Conservation (phyloP, 192 early-diverging fungal species). For the Spizellomyces sp. region DNA sequence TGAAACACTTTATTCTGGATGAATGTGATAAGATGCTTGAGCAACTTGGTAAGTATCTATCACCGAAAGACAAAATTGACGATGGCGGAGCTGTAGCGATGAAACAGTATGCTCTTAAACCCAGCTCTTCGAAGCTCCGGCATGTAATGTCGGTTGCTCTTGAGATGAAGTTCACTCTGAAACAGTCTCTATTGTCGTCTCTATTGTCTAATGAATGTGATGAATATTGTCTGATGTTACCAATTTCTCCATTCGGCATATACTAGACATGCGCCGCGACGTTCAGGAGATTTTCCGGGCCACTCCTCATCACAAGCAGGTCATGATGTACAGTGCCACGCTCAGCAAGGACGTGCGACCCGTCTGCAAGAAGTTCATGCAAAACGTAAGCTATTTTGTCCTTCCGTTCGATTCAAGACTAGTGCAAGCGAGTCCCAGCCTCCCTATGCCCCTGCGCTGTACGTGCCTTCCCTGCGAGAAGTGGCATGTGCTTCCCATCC, state of each 20-base stretch:
- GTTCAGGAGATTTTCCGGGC: constrained; percentile 95
- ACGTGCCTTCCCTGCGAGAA: no score
- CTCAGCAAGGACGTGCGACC: constrained; percentile 89
- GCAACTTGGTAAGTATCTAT: constrained; percentile 72
- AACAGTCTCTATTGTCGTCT: no score
- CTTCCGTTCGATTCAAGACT: constrained; percentile 13
- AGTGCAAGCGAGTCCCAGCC: not conserved
- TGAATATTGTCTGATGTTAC: no score
- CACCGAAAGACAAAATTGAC: no score
- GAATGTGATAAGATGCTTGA: constrained; percentile 99
- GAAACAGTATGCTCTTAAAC: constrained; percentile 65
- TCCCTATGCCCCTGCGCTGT: no score
- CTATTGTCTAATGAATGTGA: no score
- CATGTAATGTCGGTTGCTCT: no score
- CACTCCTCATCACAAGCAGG: constrained; percentile 96
- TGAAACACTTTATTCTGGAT: constrained; percentile 98
- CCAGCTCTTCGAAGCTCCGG: constrained; percentile 71
- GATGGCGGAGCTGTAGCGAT: constrained; percentile 16
- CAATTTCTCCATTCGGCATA: constrained; percentile 3
- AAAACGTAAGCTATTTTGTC: constrained; percentile 59
- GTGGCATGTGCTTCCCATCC: no score
- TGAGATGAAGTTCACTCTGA: no score
- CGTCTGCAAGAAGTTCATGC: constrained; percentile 98
- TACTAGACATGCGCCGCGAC: constrained; percentile 94
- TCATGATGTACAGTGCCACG: constrained; percentile 98